Base-by-base conservation (phyloP, 2,329 filamentous ascomycete species). In the Phyllosticta paracitricarpa region DNA sequence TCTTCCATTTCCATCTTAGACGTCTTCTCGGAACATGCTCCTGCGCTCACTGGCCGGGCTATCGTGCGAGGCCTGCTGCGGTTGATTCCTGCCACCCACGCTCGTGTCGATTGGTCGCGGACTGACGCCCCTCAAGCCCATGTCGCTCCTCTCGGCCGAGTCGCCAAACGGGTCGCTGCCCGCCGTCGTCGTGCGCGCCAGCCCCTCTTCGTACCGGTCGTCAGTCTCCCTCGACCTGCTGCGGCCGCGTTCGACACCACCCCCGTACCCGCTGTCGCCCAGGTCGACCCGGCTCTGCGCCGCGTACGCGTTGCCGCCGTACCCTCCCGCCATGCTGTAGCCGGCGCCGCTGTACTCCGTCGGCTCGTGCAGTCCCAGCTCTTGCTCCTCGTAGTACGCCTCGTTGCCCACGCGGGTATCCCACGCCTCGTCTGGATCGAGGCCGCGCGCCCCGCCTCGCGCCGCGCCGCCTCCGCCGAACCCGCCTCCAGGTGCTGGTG, bases 371-470 rank as follows among this genome's bases (percentile, higher is more conserved):
- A 83, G 70, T 0, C 86, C 87, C 4, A 91, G 77, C 73, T 91
- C 89, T 69, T 89, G 84, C 75, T 90, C 88, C 71, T 93, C 89
- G 70, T 86, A 85, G 69, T 88, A 85, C 19, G 86, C 84, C 72
- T 92, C 89, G 67, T 85, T 81, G 62, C 88, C 89, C 4, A 95
- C 89, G 63, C 89, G 80, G 65, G 89, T 76, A 75, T 94, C 89
- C 91, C 91, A 96, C 1, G 89, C 89, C 69, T 92, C 89, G 71
- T 95, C 90, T 1, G 89, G 89, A 69, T 94, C 90, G 54, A 91
- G 81, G 3, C 85, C 79, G 2, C 28, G 28, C 24, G 35, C 22
- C 35, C 57, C 22, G 25, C 24, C 84, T 84, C 59, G 82, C 75
- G 60, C 80, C 78, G n/a, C 65, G 53, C 64, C 70, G 58, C 66